Evolutionary conservation across 2,329 filamentous ascomycete genomes (phyloP), one percentile per base, ranked within the genome.

Genomic region (Lojkania enalia): DNA sequence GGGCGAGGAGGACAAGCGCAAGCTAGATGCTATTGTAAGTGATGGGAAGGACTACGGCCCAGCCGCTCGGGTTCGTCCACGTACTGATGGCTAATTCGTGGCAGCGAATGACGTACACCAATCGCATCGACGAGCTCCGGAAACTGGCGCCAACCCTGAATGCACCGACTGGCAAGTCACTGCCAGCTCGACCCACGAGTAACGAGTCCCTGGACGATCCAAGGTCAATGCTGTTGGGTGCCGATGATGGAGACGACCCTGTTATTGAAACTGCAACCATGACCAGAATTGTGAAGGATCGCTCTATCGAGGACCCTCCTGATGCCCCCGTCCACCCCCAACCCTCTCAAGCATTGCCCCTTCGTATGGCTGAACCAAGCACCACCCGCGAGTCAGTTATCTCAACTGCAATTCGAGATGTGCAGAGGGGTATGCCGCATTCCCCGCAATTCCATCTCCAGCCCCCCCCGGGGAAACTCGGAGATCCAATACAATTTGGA

Each of bases 11-110:
- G 94, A 99, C 62, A 85, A 86, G 68, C 86, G 83, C 55, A 97
- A 97, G 70, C 77, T 99, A 18, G 90, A 96, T 63, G 88, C 90
- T 39, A 97, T 99, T 74, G 89, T 95, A 77, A 81, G 87, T 81
- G 12, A 43, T 25, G 42, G 33, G 20, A 7, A 35, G n/a, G 16
- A 13, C 5, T n/a, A 9, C 15, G 30, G 7, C 15, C n/a, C n/a
- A n/a, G n/a, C n/a, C 23, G 18, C 25, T n/a, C 18, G 14, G 36
- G 31, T 13, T 20, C 45, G n/a, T n/a, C n/a, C n/a, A n/a, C n/a
- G 9, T 13, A 25, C 27, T 39, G 31, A 36, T 50, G 23, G 15
- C 54, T 61, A 42, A 60, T 52, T 9, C 23, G 39, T 42, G 29
- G 40, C 58, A 95, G 89, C 85, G 89, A 61, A 84, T 86, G 54